Conservation (phyloP, 768 basidiomycete genomes). For the Lentinula guzmanii region DNA sequence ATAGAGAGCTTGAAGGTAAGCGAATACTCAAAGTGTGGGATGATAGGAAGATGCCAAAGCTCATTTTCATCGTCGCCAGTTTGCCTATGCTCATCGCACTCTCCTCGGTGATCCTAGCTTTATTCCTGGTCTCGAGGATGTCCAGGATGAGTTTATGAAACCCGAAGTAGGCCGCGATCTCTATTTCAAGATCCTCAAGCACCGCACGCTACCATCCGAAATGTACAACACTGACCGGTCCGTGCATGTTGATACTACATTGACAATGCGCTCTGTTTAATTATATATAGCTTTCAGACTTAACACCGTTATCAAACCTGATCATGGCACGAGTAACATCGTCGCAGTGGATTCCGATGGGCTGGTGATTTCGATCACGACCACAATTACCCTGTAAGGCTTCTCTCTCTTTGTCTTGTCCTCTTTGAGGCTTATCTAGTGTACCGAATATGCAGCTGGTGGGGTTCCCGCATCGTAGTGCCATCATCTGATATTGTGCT, state of each 20-base stretch:
- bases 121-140: background rate
- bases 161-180: background rate
- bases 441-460: background rate
- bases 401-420: background rate
- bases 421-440: background rate
- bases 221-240: background rate
- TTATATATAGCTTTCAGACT: background rate
- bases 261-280: background rate
- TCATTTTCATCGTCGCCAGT: background rate
- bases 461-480: slow-evolving; percentile 6
- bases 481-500: slow-evolving; percentile 5
- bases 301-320: background rate
- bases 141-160: background rate
- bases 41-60: background rate
- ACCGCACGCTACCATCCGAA: background rate
- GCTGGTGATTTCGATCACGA: slow-evolving; percentile 4
- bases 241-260: background rate
- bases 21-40: too few relatives aligned
- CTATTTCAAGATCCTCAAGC: background rate
- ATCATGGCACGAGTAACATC: slow-evolving; percentile 2
- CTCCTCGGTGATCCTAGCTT: slow-evolving; percentile 1
- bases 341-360: slow-evolving; percentile 3
- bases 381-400: slow-evolving; percentile 3
- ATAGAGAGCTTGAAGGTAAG: slow-evolving; percentile 1
- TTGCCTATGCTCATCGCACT: slow-evolving; percentile 3